Evolutionary conservation across 495 filamentous ascomycete species (phyloP), one percentile per base, ranked within the genome.

Genomic region (Aspergillus funiculosus): DNA sequence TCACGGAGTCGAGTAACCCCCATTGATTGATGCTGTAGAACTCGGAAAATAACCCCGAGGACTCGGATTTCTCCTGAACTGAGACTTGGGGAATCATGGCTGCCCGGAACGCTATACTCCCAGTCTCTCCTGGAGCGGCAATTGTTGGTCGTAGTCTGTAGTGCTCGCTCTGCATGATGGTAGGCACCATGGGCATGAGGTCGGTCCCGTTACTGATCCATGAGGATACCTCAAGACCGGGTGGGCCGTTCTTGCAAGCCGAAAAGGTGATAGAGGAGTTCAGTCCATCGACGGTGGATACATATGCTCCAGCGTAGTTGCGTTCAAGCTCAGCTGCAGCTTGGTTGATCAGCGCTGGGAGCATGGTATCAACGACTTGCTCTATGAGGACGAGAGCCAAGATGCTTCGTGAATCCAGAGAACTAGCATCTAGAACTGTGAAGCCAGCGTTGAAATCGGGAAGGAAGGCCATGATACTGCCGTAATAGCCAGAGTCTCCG

Each of bases 371-470:
- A 10, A 27, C 39, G 14, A 54, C 21, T 21, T 41, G n/a, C 17
- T 54, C 46, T 8, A 46, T 64, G n/a, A 46, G 18, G 10, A 21
- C 5, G 20, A 48, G 45, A 5, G 45, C 38, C 26, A 13, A 21
- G 5, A 0, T 6, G 18, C 9, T 28, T 19, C 47, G 57, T 19
- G 47, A 34, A 4, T 5, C 19, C 17, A 43, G 14, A 1, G 56
- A 48, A 18, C 63, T 56, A 1, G 65, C 62, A 4, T 31, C 43
- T 6, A 72, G 58, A 13, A 72, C 47, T 6, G 43, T 69, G 42
- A 73, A 73, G 1, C 71, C 68, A 4, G 56, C 40, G 18, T 60
- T 53, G 49, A 64, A 71, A 29, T 73, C 68, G 0, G 71, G 71
- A 2, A 70, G 35, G 7, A 72, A 50, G 1, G 59, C 65, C 0